A percentile compares a stretch with the other conserved stretches of the same genome.
Evolutionary conservation across 495 filamentous ascomycete genomes (phyloP).

Genomic region (Aspergillus cavernicola): DNA sequence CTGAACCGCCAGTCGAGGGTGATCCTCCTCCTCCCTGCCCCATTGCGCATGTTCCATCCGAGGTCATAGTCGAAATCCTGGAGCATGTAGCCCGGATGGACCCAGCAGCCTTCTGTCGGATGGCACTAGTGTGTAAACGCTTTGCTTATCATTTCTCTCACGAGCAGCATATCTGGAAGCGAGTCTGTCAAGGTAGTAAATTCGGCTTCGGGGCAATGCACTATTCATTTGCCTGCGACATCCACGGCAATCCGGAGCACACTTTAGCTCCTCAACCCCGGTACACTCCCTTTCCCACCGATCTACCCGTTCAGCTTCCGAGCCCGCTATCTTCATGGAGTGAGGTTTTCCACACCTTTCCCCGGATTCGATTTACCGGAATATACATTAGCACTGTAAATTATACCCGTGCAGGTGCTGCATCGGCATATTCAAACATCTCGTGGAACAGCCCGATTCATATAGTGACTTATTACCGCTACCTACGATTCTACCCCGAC

Average conservation of each 20-base stretch:
- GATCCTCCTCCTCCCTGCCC: constrained; percentile 71
- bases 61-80: constrained; percentile 75
- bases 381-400: constrained; percentile 96
- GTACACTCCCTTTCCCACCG: constrained; percentile 42
- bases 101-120: constrained; percentile 71
- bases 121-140: constrained; percentile 79
- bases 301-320: constrained; percentile 31
- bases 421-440: constrained; percentile 49
- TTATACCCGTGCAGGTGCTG: constrained; percentile 78
- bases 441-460: constrained; percentile 82
- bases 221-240: constrained; percentile 65
- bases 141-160: constrained; percentile 79
- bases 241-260: constrained; percentile 58
- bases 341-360: constrained; percentile 73
- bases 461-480: constrained; percentile 97
- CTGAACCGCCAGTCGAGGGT: constrained; percentile 56
- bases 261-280: constrained; percentile 27
- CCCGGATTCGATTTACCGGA: constrained; percentile 88
- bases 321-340: constrained; percentile 40
- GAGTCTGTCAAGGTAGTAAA: constrained; percentile 62
- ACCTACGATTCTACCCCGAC: constrained; percentile 90
- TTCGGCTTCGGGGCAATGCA: constrained; percentile 83
- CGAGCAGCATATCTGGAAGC: constrained; percentile 88
- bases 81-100: constrained; percentile 69
- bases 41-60: constrained; percentile 71